Conservation (phyloP, 768 basidiomycete genomes). For the Agrocybe praecox region DNA sequence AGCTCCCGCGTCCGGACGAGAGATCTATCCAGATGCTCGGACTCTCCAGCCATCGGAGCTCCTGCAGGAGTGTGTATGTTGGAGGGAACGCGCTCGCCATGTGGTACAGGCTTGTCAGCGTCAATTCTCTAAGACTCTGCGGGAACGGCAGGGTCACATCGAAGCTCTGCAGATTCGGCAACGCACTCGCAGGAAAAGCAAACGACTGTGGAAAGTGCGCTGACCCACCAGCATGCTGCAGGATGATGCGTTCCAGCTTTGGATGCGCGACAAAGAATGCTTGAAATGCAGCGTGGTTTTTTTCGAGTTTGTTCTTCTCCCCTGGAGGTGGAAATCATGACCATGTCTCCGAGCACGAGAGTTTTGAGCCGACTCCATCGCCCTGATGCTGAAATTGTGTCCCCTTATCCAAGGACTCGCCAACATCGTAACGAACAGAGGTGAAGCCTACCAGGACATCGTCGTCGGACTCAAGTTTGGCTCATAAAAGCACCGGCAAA, state of each 20-base stretch:
- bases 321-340: slow-evolving; percentile 17
- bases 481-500: background rate
- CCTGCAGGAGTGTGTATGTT: slow-evolving; percentile 29
- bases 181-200: too few species aligned
- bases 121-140: slow-evolving; percentile 27
- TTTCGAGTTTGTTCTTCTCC: slow-evolving; percentile 20
- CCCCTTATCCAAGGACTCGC: background rate
- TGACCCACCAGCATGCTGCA: slow-evolving; percentile 33
- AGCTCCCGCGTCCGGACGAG: too few species aligned
- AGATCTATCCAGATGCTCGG: too few species aligned
- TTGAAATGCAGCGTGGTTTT: slow-evolving; percentile 28
- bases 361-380: slow-evolving; percentile 37
- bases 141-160: slow-evolving; percentile 32
- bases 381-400: slow-evolving; percentile 20
- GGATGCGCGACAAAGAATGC: slow-evolving; percentile 36
- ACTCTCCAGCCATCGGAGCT: slow-evolving; percentile 27
- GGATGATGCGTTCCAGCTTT: slow-evolving; percentile 25
- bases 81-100: slow-evolving; percentile 33
- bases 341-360: slow-evolving; percentile 33
- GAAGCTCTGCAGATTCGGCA: slow-evolving; percentile 29
- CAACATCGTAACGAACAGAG: background rate
- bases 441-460: background rate
- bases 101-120: too few species aligned
- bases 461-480: background rate
- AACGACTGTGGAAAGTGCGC: slow-evolving; percentile 24